Base-by-base conservation (phyloP, 495 filamentous ascomycete species). In the Terfezia boudieri region DNA sequence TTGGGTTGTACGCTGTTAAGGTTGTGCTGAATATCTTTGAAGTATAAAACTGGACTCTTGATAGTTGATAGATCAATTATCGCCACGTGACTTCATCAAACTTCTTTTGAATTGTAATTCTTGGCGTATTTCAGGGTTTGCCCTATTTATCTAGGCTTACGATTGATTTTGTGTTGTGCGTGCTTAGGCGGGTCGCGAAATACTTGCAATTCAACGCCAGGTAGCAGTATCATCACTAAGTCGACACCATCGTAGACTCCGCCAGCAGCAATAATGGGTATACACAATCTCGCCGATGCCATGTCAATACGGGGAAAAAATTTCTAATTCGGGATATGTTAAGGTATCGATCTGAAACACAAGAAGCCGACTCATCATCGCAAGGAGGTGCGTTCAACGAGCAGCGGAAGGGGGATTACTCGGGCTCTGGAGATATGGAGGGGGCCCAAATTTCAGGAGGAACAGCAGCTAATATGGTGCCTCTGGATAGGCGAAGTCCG, bases 401-500 rank as follows among this genome's bases (percentile, higher is more conserved):
- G 20, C 43, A 32, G 26, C 26, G 26, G 26, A 32, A 32, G 26
- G 43, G 14, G 14, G 9, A 6, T n/a, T 48, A 14, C 2, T 20
- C 43, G 20, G n/a, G 6, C 20, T 48, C 9, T 48, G 6, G 43
- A 9, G 20, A 48, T 48, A 48, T 9, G 4, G 43, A 2, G 6
- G 43, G 77, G 76, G 76, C 79, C 80, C 73, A 77, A 80, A 69
- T 70, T 82, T 63, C 73, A 14, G 52, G 36, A 53, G 52, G 36
- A 53, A 9, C 20, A 38, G 9, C 7, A 38, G 52, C 23, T 41
- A 14, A n/a, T 16, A 36, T 1, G n/a, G 16, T 32, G 26, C 1
- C 26, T 37, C 52, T 16, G 16, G 6, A 46, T 14, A 51, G 57
- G 83, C 90, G 59, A 94, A 96, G 76, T 90, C 82, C 74, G 86